Evolutionary conservation across 306 rosid species (phyloP), one percentile per base, ranked within the genome.

Genomic region (Fragaria vesca): DNA sequence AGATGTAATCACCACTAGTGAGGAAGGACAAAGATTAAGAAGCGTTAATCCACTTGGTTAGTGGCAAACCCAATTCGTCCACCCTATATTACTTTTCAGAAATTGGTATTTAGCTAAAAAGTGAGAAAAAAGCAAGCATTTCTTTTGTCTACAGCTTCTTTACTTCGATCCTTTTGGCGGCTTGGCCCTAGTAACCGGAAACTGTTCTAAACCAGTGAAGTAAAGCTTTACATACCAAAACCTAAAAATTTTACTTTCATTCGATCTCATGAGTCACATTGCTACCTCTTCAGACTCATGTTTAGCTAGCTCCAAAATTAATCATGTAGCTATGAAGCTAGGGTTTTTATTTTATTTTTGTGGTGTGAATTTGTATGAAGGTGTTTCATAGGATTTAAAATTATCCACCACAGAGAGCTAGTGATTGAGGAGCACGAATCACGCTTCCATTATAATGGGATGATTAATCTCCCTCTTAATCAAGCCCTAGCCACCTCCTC

Each of bases 1-100:
- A 62, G 46, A 62, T 75, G 47, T 47, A 62, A 75, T 75, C 79
- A n/a, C 79, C 79, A 75, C 71, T 46, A 75, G 34, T 62, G 8
- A 30, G 21, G 61, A 26, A 63, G 17, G 79, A 75, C 71, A 62
- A 75, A 20, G 71, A 47, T 61, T 45, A 42, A 20, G 66, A 51
- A 76, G 57, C 32, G 66, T 45, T 62, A 71, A 76, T 76, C 69
- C 80, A 71, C 77, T 76, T 76, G 34, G 73, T 81, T 30, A 76
- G 84, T 81, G 84, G 51, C 54, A 71, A 62, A 42, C 72, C 69
- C 73, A 81, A 76, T 28, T 62, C 69, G 54, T 62, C 28, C 71
- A 62, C 61, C 61, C 71, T 43, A 61, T 69, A 5, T 26, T 60
- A 45, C 76, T 36, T 61, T 75, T 75, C 42, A 46, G 8, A 16